Base-by-base conservation (phyloP, 306 rosid genomes). In the Rosa lucieae region DNA sequence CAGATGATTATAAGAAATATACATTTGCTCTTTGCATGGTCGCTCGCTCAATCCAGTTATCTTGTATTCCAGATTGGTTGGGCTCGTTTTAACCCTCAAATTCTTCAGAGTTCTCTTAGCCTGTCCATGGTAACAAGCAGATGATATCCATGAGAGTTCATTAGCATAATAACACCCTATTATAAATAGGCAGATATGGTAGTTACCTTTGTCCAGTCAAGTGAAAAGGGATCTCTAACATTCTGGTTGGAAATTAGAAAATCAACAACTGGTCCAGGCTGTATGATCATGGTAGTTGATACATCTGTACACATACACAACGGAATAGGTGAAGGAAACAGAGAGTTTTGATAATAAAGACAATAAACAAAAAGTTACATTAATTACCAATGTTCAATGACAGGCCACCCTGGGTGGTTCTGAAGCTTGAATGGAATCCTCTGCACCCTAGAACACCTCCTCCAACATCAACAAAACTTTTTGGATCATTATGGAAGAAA, bases 251-350 rank as follows among this genome's bases (percentile, higher is more conserved):
- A 77, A 59, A 96, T 90, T 23, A 96, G 62, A 49, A 96, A 96
- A 76, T 93, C 98, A n/a, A 96, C 96, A 58, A 96, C 94, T 2
- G 99, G 98, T 0, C 98, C 99, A 47, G 98, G 98, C 26, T 82
- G 86, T 43, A 96, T 85, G 6, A 93, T 87, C 97, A 93, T 96
- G 3, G 99, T 96, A 7, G 99, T 96, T 0, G 99, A 96, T 32
- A 93, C 97, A 87, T 96, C 99, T 95, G 80, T 10, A 67, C 37
- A 51, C 26, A 46, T 29, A 43, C 40, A 11, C 9, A 71, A 29
- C 17, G 46, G 66, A 66, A 32, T 46, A 49, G 56, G 26, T 26
- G 26, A 52, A 15, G 18, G 3, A 29, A 77, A 6, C 46, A 21
- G 23, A 12, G 47, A 29, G 14, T 48, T 15, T 13, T 42, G 11